Conservation (phyloP, 2,329 filamentous ascomycete genomes). For the Aspergillus brunneoviolaceus region DNA sequence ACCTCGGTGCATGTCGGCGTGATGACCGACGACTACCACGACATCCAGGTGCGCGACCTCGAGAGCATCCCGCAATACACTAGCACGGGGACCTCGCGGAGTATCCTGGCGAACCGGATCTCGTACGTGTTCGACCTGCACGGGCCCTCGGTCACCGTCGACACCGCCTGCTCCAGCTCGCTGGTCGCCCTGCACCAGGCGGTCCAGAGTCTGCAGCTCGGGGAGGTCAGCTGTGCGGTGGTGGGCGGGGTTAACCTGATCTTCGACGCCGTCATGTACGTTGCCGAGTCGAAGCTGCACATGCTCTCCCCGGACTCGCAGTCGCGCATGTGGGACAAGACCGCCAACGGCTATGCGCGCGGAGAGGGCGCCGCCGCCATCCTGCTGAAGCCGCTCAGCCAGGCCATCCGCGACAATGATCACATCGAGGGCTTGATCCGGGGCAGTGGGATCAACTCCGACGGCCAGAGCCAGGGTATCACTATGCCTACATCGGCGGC, state of each 20-base stretch:
- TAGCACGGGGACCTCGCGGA: conserved; percentile 23
- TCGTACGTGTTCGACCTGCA: conserved; percentile 39
- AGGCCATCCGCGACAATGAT: conserved; percentile 7
- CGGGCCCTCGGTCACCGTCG: conserved; percentile 39
- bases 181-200: conserved; percentile 28
- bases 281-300: conserved; percentile 14
- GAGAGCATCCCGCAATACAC: conserved; percentile 14
- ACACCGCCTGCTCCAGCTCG: conserved; percentile 43
- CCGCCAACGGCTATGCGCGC: conserved; percentile 13
- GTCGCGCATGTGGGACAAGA: conserved; percentile 26
- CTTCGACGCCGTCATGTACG: conserved; percentile 29
- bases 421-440: conserved; percentile 7
- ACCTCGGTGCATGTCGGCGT: conserved; percentile 24
- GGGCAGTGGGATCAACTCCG: conserved; percentile 36
- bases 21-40: conserved; percentile 24
- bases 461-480: conserved; percentile 36
- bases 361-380: conserved; percentile 10
- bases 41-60: conserved; percentile 16
- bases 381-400: conserved; percentile 2
- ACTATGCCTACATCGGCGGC: conserved; percentile 38
- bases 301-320: conserved; percentile 33
- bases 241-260: conserved; percentile 35
- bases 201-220: background rate
- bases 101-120: conserved; percentile 36
- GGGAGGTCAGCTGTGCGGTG: background rate